Evolutionary conservation across 129 eudicot species (phyloP), one percentile per base, ranked within the genome.

Genomic region (Logfia minima): DNA sequence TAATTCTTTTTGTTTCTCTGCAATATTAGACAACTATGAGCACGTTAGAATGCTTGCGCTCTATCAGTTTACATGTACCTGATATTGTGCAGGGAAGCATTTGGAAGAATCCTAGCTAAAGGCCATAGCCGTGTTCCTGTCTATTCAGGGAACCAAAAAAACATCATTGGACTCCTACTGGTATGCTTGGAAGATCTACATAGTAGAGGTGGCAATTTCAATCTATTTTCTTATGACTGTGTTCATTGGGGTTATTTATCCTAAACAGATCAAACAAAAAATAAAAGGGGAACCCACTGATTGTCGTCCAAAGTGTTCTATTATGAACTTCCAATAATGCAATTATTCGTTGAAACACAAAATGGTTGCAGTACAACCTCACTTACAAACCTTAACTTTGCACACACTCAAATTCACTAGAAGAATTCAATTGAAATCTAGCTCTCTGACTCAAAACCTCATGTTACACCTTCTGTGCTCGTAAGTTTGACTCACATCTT

Each of bases 71-170:
- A n/a, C 51, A 65, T 76, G 59, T 68, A 43, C 75, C 51, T 68
- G 55, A 79, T 82, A 31, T 77, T 71, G 26, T 87, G 75, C 76
- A 94, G 99, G 99, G 99, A 94, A 84, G 96, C 97, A 68, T 85
- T 94, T 79, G 99, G 99, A 52, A 94, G 84, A 82, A 89, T 94
- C 75, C 97, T 94, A 75, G 99, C 99, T 21, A 88, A 92, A 75
- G 99, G 99, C 67, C 99, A 94, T 79, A 94, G 99, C 68, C 99
- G 99, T 64, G 84, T 94, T 73, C 99, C 99, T 55, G 96, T 94
- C 35, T 94, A 83, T 79, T 81, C 97, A 4, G 99, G 87, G 80
- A 84, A 89, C 75, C 90, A 92, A 18, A 91, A 84, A 74, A 94
- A 94, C 84, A 85, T 94, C 53, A 91, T 94, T 16, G 99, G 99